Evolutionary conservation across 2,329 filamentous ascomycete genomes (phyloP), one percentile per base, ranked within the genome.

Genomic region (Aspergillus puulaauensis): DNA sequence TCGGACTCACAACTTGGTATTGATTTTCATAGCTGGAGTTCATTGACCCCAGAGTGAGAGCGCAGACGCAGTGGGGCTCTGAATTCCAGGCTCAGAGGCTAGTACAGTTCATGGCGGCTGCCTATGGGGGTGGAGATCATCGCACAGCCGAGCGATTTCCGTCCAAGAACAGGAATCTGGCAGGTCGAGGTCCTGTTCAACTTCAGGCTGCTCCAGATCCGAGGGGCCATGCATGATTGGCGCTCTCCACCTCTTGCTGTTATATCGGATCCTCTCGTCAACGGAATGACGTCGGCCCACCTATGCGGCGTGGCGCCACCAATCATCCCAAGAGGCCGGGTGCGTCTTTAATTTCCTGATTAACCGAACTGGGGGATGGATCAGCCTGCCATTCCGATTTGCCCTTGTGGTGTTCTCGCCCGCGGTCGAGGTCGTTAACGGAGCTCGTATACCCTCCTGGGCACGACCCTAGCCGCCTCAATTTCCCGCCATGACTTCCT

Each of bases 271-370:
- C 44, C 37, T 19, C 44, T 9, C 24, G 24, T 47, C 23, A 19
- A 33, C 56, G 41, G 46, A n/a, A 54, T 54, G 56, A 57, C 52
- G 53, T 52, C 41, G 21, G 3, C 31, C 49, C 31, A 49, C 37
- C 27, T 27, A 27, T 19, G 21, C 21, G 19, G 46, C 39, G 27
- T 33, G 21, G 44, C 39, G 27, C 27, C 17, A 19, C 56, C 52
- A 61, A 58, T 56, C 31, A 53, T 23, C 19, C 43, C 21, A 47
- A 31, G 9, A 14, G 39, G 17, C 19, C 43, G 40, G 21, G 19
- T 17, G n/a, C 27, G 11, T 48, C n/a, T 49, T 37, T 43, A 50
- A 50, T 24, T 54, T 45, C 35, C n/a, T 48, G 44, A 24, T 47
- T 52, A 48, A 46, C 48, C 53, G 46, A 54, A 45, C 54, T 21